Base-by-base conservation (phyloP, 1,284 basidiomycete genomes). In the Cryptococcus deneoformans region DNA sequence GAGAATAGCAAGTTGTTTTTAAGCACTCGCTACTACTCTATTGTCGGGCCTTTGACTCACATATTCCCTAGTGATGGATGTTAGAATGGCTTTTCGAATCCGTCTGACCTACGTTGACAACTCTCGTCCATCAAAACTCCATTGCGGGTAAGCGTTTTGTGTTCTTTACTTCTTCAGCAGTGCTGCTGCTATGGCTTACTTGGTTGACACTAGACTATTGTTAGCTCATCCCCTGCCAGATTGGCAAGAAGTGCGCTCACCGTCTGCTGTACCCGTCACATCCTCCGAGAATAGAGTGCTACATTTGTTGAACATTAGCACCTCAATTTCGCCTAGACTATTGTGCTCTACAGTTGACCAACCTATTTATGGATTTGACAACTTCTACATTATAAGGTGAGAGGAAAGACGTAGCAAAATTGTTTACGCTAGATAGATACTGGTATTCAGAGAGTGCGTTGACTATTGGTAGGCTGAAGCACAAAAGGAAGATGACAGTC, bases 211-310 rank as follows among this genome's bases (percentile, higher is more conserved):
- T 62, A 8, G 20, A 16, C 3, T n/a, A 44, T 12, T 12, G 46
- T 56, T 38, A 59, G 50, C 54, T 7, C n/a, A n/a, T 7, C 5
- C 5, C 11, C 24, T 40, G 14, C 3, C 35, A 12, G 38, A 24
- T n/a, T 11, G 45, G 8, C 5, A 38, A 50, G 20, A 20, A 20
- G 20, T 12, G 38, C 0, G 60, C 64, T 63, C 54, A 66, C 64
- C 38, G 48, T 67, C 65, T 11, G 56, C 53, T 5, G 57, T 63
- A 0, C 65, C 65, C 2, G 20, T 52, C 6, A 67, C 65, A 47
- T 67, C 63, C 45, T 62, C 58, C 5, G 65, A 52, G 44, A 67
- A 67, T 36, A 67, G 24, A 1, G 63, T 56, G 38, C 65, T 66
- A 53, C n/a, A 20, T 20, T 20, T 20, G 20, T n/a, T 5, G 7